Base-by-base conservation (phyloP, 1,139 yeast genomes). In the Groenewaldozyma sp. region DNA sequence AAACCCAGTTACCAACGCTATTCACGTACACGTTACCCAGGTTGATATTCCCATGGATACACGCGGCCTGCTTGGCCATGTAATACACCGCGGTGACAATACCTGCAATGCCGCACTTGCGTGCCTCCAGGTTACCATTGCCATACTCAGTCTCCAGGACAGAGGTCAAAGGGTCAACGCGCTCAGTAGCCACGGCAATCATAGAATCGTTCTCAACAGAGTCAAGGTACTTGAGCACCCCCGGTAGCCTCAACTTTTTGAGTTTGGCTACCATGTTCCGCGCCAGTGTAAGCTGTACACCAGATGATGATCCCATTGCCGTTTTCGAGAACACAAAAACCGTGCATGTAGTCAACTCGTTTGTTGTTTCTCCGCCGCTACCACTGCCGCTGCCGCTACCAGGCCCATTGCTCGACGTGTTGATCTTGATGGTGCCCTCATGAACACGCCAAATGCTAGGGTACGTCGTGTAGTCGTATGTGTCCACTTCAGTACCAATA, bases 141-240 rank as follows among this genome's bases (percentile, higher is more conserved):
- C 46, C 43, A 37, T 51, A 36, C 11, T 50, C 49, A 14, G 45
- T 46, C 9, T 22, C 17, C 22, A 52, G 35, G 6, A 38, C 45
- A 14, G 42, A 55, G 24, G 60, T 53, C 40, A 86, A 64, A 0
- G 94, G 93, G n/a, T 55, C 53, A 1, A 82, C 86, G 11, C 75
- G 71, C 58, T 91, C 98, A 1, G 95, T 82, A 7, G 87, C 70
- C 21, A 88, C 69, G 50, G 81, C 79, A n/a, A 82, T 62, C 35
- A 60, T 62, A 18, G 69, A 64, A 36, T 79, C 84, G 31, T 71
- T 70, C 55, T 82, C 64, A 39, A 78, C 69, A 26, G 82, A 74
- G 48, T 88, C 96, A 10, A 83, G 51, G 13, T 78, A 73, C 32
- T 71, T 67, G 38, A 87, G 65, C 17, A 87, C 71, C 1, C 94